These are phyloP conservation scores for Candida boleticola DNA, from an alignment of 805 yeast genomes.

Conservation along the genomic window DNA sequence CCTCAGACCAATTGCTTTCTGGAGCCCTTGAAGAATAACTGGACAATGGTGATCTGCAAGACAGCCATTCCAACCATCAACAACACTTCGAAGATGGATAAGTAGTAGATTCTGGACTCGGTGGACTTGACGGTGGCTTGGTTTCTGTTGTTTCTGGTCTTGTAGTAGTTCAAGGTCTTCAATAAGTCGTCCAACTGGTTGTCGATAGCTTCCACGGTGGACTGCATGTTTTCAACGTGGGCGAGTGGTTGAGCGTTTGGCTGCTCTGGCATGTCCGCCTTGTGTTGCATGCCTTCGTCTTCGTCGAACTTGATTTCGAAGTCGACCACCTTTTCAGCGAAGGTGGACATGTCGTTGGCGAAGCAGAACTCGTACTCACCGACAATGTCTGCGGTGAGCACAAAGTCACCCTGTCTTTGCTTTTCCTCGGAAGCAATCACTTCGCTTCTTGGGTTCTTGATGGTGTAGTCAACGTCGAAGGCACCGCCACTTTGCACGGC, in stretches of 20 bases:
- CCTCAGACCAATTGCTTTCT: conserved; percentile 60
- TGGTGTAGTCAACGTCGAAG: conserved; percentile 73
- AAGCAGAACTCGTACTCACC: conserved; percentile 93
- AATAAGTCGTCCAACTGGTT: conserved; percentile 54
- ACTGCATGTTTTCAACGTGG: conserved; percentile 51
- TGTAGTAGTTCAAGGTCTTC: conserved; percentile 73
- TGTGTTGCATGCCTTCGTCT: conserved; percentile 34
- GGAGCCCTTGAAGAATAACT: conserved; percentile 68
- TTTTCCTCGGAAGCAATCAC: conserved; percentile 53
- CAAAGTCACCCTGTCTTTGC: conserved; percentile 78
- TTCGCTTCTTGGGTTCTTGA: conserved; percentile 57
- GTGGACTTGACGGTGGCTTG: conserved; percentile 84
- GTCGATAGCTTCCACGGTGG: conserved; percentile 58
- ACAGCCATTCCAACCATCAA: conserved; percentile 74
- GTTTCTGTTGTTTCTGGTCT: conserved; percentile 87
- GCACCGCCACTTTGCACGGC: conserved; percentile 82
- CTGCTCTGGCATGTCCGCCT: conserved; percentile 59
- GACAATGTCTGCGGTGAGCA: conserved; percentile 56
- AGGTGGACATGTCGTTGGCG: conserved; percentile 75
- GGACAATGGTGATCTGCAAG: conserved; percentile 66
- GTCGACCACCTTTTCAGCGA: conserved; percentile 80
- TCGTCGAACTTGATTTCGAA: conserved; percentile 66
- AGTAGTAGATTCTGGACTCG: conserved; percentile 73
- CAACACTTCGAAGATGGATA: conserved; percentile 66
- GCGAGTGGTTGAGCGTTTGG: conserved; percentile 50